Evolutionary conservation across 169 alveolate genomes (phyloP).

Genomic region (Plasmodium malariae): DNA sequence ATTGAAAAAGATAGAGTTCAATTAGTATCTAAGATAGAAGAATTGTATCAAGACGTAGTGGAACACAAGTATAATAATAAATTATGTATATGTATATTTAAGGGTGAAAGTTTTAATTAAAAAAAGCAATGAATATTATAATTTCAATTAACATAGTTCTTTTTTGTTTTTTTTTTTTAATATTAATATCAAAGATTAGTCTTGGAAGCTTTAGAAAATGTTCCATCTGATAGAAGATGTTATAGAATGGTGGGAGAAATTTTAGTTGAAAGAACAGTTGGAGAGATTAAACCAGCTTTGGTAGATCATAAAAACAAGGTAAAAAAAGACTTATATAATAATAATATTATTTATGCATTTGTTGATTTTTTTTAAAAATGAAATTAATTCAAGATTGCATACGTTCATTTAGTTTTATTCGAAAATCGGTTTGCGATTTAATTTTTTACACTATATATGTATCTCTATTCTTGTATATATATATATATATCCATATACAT

Average conservation of each 20-base stretch:
- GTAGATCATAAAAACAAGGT: slow-evolving; percentile 85
- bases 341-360: neutral
- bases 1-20: slow-evolving; percentile 81
- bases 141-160: neutral
- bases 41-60: slow-evolving; percentile 89
- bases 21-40: slow-evolving; percentile 83
- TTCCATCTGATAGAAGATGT: slow-evolving; percentile 90
- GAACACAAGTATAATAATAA: slow-evolving; percentile 84
- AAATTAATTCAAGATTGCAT: no score
- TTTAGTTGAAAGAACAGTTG: slow-evolving; percentile 92
- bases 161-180: neutral
- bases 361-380: neutral
- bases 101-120: neutral
- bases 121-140: neutral
- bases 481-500: neutral
- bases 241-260: slow-evolving; percentile 93
- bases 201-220: slow-evolving; percentile 88
- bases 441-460: slow-evolving; percentile 1
- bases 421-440: neutral
- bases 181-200: slow-evolving; percentile 83
- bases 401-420: no score
- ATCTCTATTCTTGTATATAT: neutral
- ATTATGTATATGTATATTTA: neutral
- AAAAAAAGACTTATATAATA: slow-evolving; percentile 14
- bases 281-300: slow-evolving; percentile 91